Base-by-base conservation (phyloP, 1,284 basidiomycete species). In the Entoloma clypeatum region DNA sequence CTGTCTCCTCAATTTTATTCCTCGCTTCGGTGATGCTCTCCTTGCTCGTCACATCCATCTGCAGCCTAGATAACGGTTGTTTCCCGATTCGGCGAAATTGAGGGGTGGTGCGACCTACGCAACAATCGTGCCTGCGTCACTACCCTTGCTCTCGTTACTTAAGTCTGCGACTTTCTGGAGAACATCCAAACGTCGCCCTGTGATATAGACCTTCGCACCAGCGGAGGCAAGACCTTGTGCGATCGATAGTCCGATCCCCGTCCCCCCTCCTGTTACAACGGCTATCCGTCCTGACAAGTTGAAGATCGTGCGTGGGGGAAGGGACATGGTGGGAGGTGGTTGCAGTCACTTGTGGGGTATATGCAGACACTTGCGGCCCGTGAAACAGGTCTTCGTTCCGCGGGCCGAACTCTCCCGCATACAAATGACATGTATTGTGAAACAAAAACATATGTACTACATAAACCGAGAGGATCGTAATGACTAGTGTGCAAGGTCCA, bases 131-230 rank as follows among this genome's bases (percentile, higher is more conserved):
- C 77, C 78, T 47, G 64, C 68, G 24, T 36, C n/a, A n/a, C n/a
- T n/a, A n/a, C n/a, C 27, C 46, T 69, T 66, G 29, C 57, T 60
- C 47, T 59, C 61, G 31, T 69, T 64, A 69, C 76, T 80, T 11
- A 62, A 64, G 29, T 64, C 60, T 11, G 72, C 66, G 18, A 74
- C 67, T 44, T 70, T 75, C 52, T 82, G 68, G 17, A 89, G 68
- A 2, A 85, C 75, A 5, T 81, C 75, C 32, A 71, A 59, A 36
- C 86, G 71, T 34, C 86, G 68, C 7, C 83, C 81, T 1, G 77
- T 78, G 52, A 92, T 85, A 58, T 92, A 92, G 10, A 92, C 88
- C 49, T 80, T 85, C 10, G 88, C 86, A 2, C 87, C 86, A 52
- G 81, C 85, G 16, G 77, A 75, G 7, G 86, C 85, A 10, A 92